These are phyloP conservation scores for Neocucurbitaria cava DNA, from an alignment of 2,329 filamentous ascomycete genomes.

Conservation along the genomic window DNA sequence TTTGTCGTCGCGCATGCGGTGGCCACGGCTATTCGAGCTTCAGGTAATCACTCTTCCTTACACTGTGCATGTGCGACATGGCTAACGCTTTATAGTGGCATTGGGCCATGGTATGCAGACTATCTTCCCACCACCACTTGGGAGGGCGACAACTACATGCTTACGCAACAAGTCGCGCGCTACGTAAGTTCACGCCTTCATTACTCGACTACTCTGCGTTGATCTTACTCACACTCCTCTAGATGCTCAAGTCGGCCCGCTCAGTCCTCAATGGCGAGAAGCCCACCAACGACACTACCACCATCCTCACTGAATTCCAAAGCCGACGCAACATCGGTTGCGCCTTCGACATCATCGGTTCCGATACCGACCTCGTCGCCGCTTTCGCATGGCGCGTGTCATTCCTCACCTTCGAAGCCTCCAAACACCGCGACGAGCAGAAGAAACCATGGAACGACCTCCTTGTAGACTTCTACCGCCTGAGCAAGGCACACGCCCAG, in stretches of 20 bases:
- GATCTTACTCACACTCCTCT: slow-evolving; percentile 5
- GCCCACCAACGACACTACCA: slow-evolving; percentile 71
- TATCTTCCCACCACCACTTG: slow-evolving; percentile 75
- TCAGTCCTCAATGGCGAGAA: slow-evolving; percentile 70
- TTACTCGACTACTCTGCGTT: too few species aligned
- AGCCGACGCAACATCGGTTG: slow-evolving; percentile 72
- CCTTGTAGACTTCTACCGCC: slow-evolving; percentile 78
- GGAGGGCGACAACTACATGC: slow-evolving; percentile 85
- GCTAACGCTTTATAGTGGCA: slow-evolving; percentile 58
- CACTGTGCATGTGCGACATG: neutral
- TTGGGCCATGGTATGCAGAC: slow-evolving; percentile 76
- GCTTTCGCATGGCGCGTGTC: slow-evolving; percentile 79
- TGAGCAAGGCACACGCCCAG: slow-evolving; percentile 77
- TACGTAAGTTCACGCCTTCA: slow-evolving; percentile 58
- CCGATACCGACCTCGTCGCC: slow-evolving; percentile 72
- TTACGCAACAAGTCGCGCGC: slow-evolving; percentile 78
- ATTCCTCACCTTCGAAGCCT: slow-evolving; percentile 76
- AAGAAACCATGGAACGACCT: slow-evolving; percentile 79
- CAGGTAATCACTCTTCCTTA: slow-evolving; percentile 40
- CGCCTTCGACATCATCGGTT: slow-evolving; percentile 76
- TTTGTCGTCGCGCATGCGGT: slow-evolving; percentile 77
- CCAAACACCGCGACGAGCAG: slow-evolving; percentile 75
- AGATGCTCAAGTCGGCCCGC: slow-evolving; percentile 76
- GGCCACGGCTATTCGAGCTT: slow-evolving; percentile 79
- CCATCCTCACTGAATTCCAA: slow-evolving; percentile 70